Percentiles rank a stretch among this genome's conserved stretches.
Evolutionary conservation across 176 grass and related monocot species (phyloP).

Genomic region (Melocanna baccifera): DNA sequence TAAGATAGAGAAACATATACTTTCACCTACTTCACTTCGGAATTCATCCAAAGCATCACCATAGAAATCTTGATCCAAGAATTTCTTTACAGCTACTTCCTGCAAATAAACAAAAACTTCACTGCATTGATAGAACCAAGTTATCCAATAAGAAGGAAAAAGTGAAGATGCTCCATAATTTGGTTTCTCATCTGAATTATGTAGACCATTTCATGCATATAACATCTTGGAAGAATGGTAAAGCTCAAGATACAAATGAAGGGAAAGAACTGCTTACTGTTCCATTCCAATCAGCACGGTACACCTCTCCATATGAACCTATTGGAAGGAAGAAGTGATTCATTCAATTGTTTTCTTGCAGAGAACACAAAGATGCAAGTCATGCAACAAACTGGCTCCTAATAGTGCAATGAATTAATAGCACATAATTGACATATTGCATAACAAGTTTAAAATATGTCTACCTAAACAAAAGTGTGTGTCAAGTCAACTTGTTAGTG

Average conservation of each 20-base stretch:
- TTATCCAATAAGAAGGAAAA: conserved; percentile 23
- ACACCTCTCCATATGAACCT: conserved; percentile 99
- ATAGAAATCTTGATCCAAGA: conserved; percentile 99
- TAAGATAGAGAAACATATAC: conserved; percentile 31
- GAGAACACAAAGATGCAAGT: conserved; percentile 7
- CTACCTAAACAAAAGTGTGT: conserved; percentile 1
- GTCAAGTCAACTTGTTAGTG: conserved; percentile 18
- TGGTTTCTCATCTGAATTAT: conserved; percentile 10
- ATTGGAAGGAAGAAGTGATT: conserved; percentile 30
- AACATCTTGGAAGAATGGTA: neutral
- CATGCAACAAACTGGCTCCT: conserved; percentile 12
- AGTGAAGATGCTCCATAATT: conserved; percentile 4
- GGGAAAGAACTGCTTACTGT: conserved; percentile 59
- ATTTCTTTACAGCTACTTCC: conserved; percentile 99
- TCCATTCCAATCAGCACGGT: conserved; percentile 98
- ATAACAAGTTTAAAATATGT: conserved; percentile 18
- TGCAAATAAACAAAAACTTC: conserved; percentile 50
- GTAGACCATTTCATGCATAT: neutral
- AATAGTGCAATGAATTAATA: conserved; percentile 18
- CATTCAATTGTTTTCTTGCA: conserved; percentile 31
- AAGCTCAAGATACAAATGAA: conserved; percentile 44
- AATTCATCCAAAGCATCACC: conserved; percentile 97
- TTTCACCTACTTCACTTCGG: conserved; percentile 90
- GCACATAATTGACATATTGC: conserved; percentile 3
- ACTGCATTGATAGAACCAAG: neutral